Conservation (phyloP, 495 filamentous ascomycete genomes). For the Elasticomyces elasticus region DNA sequence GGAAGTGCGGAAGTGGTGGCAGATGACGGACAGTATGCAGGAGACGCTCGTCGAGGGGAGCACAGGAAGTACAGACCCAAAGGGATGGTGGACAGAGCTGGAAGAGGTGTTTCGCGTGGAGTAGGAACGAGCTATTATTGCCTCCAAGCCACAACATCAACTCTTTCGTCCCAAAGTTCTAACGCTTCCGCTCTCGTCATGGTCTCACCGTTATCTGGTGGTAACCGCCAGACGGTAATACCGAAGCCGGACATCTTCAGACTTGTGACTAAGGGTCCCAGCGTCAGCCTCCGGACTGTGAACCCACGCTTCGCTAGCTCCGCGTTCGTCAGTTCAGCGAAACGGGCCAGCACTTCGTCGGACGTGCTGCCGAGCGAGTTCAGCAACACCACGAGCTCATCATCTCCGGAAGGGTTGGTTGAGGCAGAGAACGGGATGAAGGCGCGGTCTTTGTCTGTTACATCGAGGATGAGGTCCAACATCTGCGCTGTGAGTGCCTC, state of each 20-base stretch:
- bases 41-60: slow-evolving; percentile 52
- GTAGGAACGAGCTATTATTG: slow-evolving; percentile 9
- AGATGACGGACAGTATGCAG: slow-evolving; percentile 65
- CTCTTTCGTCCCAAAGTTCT: slow-evolving; percentile 18
- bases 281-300: slow-evolving; percentile 17
- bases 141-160: slow-evolving; percentile 20
- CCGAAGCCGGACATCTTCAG: slow-evolving; percentile 24
- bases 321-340: slow-evolving; percentile 18
- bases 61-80: slow-evolving; percentile 50
- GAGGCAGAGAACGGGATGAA: slow-evolving; percentile 20
- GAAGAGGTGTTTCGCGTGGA: slow-evolving; percentile 53
- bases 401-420: slow-evolving; percentile 6
- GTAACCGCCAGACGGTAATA: slow-evolving; percentile 21
- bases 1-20: slow-evolving; percentile 69
- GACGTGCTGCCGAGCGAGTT: slow-evolving; percentile 23
- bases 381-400: slow-evolving; percentile 21
- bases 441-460: slow-evolving; percentile 17
- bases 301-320: slow-evolving; percentile 20
- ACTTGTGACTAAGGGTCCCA: slow-evolving; percentile 21
- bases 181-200: slow-evolving; percentile 12
- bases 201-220: slow-evolving; percentile 14
- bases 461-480: slow-evolving; percentile 17
- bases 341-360: slow-evolving; percentile 22
- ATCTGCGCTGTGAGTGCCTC: slow-evolving; percentile 16
- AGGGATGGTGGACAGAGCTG: slow-evolving; percentile 60